Evolutionary conservation across 148 eudicot species (phyloP), one percentile per base, ranked within the genome.

Genomic region (Persicaria tinctoria): DNA sequence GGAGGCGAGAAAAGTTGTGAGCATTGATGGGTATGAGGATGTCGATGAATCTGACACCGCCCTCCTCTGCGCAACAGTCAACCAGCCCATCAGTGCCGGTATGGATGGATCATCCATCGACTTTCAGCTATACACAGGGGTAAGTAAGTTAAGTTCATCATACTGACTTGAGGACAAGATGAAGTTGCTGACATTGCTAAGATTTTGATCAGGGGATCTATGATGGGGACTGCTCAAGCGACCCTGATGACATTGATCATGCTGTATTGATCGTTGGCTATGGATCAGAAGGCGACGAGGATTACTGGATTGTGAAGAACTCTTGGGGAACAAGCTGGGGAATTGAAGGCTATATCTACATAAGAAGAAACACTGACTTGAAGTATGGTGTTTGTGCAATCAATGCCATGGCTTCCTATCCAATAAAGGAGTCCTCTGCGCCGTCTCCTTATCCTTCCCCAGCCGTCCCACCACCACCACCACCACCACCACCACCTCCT

Each of bases 241-340:
- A 87, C 72, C 89, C 90, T 76, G 76, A 85, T 12, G 80, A 86
- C 80, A 83, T 88, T 48, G 84, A 87, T 60, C 92, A 90, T 7
- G 89, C 88, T 0, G 89, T 87, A 18, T 20, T 88, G 71, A 80
- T 90, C 0, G 92, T 90, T 7, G 91, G 91, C 10, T 83, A 86
- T 50, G 86, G 82, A 27, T 80, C 84, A 1, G 84, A 86, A 71
- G 83, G 77, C 4, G 76, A 72, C 68, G 83, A 77, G 23, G 87
- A 90, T 49, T 90, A 90, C 69, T 88, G 96, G 96, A 90, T 90
- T 5, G 79, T 90, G n/a, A 90, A 90, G 73, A 90, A 87, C 76
- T 87, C 92, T 8, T 90, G 96, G 90, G 96, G 92, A 5, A 85
- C 86, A 5, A 60, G 47, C n/a, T 90, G 96, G 96, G 96, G 92